Conservation (phyloP, 495 filamentous ascomycete species). For the Penicillium paradoxum region DNA sequence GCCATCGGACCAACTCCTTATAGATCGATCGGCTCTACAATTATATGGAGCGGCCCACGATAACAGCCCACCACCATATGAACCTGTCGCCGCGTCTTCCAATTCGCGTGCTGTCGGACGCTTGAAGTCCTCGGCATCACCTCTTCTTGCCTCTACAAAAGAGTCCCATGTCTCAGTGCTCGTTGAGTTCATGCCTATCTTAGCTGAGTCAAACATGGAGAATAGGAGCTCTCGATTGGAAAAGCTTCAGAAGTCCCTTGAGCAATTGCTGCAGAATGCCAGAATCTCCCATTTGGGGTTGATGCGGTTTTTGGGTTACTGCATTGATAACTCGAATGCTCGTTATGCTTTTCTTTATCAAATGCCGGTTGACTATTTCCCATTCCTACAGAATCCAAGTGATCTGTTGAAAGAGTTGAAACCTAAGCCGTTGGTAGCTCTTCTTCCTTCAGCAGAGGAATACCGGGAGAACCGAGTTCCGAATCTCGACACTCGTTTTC, state of each 20-base stretch:
- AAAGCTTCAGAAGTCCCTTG: conserved; percentile 38
- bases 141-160: conserved; percentile 30
- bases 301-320: conserved; percentile 77
- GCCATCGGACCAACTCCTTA: conserved; percentile 30
- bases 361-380: conserved; percentile 59
- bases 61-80: conserved; percentile 44
- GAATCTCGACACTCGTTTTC: conserved; percentile 73
- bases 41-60: conserved; percentile 40
- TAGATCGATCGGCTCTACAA: conserved; percentile 42
- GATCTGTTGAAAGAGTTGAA: conserved; percentile 38
- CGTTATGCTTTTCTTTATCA: conserved; percentile 80
- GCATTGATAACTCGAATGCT: conserved; percentile 70
- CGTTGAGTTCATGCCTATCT: conserved; percentile 45
- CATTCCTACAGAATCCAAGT: conserved; percentile 42
- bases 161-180: conserved; percentile 41
- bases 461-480: conserved; percentile 42
- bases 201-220: conserved; percentile 30
- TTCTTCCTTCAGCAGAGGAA: conserved; percentile 44
- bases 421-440: conserved; percentile 44
- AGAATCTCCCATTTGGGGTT: conserved; percentile 56
- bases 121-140: conserved; percentile 38
- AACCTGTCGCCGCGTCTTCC: conserved; percentile 38
- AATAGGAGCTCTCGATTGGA: conserved; percentile 31
- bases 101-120: conserved; percentile 47
- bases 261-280: conserved; percentile 47